phyloP scores from a whole-genome alignment of 176 grass and related monocot species.

The Carex scoparia region DNA sequence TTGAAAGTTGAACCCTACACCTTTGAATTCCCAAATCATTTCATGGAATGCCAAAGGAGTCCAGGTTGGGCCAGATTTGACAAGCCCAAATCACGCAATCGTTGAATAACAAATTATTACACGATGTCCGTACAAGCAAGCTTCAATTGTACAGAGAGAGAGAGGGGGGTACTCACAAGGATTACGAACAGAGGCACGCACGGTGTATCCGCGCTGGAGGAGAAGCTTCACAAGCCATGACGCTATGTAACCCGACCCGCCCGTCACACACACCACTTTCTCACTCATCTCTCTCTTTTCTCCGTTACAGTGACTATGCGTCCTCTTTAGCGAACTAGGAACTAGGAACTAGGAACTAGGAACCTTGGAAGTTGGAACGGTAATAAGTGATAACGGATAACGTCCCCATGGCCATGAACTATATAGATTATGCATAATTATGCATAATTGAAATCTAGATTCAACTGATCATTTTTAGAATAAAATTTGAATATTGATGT shows the following conservation, averaged over 20 bases:
- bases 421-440: no score
- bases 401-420: no score
- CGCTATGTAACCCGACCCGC: conserved; percentile 51
- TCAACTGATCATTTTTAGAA: no score
- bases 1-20: no score
- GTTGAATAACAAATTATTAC: neutral
- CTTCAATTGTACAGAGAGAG: neutral
- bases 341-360: neutral
- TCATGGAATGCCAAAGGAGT: no score
- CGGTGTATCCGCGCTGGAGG: conserved; percentile 49
- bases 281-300: neutral
- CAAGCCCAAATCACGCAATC: neutral
- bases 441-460: no score
- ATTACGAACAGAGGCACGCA: conserved; percentile 50
- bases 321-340: neutral
- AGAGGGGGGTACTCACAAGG: conserved; percentile 23
- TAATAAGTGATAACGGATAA: neutral
- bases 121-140: neutral
- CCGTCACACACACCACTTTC: conserved; percentile 42
- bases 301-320: neutral
- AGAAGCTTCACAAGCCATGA: conserved; percentile 62
- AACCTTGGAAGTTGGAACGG: neutral
- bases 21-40: no score
- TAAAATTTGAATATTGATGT: no score
- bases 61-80: no score